Percentiles rank a stretch among this genome's conserved stretches.
These are phyloP conservation scores for Aureobasidium sp. DNA, from an alignment of 2,329 filamentous ascomycete genomes.

Conservation along the genomic window DNA sequence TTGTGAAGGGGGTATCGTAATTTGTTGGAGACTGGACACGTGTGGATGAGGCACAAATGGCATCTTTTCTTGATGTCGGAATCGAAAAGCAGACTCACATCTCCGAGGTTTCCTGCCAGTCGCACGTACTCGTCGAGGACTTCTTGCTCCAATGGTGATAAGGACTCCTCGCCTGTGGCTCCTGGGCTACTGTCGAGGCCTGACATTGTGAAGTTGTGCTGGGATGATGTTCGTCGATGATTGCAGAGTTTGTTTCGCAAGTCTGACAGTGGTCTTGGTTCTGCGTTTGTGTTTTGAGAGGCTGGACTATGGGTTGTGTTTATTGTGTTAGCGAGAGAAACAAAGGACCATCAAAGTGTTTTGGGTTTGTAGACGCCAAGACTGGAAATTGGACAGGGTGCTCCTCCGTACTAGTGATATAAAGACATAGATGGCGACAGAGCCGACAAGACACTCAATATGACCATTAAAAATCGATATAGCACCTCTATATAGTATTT, in stretches of 20 bases:
- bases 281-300: background rate
- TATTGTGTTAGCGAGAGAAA: background rate
- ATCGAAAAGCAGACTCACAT: constrained; percentile 42
- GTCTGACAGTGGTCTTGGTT: background rate
- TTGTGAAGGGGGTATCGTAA: background rate
- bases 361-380: background rate
- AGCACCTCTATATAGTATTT: too few relatives aligned
- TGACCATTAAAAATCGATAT: too few relatives aligned
- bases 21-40: background rate
- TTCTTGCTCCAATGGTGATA: constrained; percentile 82
- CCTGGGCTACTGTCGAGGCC: constrained; percentile 7
- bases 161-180: constrained; percentile 20
- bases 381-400: background rate
- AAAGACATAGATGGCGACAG: background rate
- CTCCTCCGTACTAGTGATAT: background rate
- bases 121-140: constrained; percentile 89
- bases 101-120: constrained; percentile 82
- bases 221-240: background rate
- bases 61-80: too few relatives aligned
- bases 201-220: background rate
- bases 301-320: background rate
- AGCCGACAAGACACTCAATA: too few relatives aligned
- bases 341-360: background rate
- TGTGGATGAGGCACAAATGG: too few relatives aligned
- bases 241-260: background rate